A percentile compares a stretch with the other conserved stretches of the same genome.
Conservation (phyloP, 768 basidiomycete genomes). For the Podaxis sp. region DNA sequence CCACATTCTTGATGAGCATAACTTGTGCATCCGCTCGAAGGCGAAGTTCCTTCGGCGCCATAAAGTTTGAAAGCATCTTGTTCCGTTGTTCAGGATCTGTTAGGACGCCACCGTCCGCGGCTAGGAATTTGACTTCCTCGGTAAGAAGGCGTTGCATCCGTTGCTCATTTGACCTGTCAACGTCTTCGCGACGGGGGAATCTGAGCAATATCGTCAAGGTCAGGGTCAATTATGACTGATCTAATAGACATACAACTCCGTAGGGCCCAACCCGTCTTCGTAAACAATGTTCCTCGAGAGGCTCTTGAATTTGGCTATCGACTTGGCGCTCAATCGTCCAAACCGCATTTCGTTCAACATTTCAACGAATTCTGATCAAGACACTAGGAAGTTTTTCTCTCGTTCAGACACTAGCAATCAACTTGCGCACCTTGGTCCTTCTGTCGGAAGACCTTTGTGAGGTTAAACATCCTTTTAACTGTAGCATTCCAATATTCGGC, state of each 20-base stretch:
- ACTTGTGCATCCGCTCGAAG: constrained; percentile 85
- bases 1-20: constrained; percentile 94
- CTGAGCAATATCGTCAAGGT: constrained; percentile 33
- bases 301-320: constrained; percentile 66
- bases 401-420: background rate
- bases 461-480: constrained; percentile 82
- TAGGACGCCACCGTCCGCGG: constrained; percentile 65
- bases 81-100: constrained; percentile 54
- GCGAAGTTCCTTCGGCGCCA: constrained; percentile 72
- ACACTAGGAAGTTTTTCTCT: background rate
- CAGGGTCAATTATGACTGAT: background rate
- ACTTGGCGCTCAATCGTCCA: constrained; percentile 62
- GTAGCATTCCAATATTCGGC: constrained; percentile 73
- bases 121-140: constrained; percentile 48
- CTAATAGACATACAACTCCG: constrained; percentile 69
- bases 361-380: constrained; percentile 73
- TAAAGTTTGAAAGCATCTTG: constrained; percentile 86
- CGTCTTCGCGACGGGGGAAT: constrained; percentile 90
- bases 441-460: constrained; percentile 95
- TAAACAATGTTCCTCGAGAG: constrained; percentile 74
- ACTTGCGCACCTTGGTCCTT: constrained; percentile 72
- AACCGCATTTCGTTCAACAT: constrained; percentile 99
- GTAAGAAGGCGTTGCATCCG: constrained; percentile 65
- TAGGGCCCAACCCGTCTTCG: constrained; percentile 80
- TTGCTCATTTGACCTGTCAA: constrained; percentile 75